phyloP scores from a whole-genome alignment of 306 rosid genomes.

The Arachis stenosperma region DNA sequence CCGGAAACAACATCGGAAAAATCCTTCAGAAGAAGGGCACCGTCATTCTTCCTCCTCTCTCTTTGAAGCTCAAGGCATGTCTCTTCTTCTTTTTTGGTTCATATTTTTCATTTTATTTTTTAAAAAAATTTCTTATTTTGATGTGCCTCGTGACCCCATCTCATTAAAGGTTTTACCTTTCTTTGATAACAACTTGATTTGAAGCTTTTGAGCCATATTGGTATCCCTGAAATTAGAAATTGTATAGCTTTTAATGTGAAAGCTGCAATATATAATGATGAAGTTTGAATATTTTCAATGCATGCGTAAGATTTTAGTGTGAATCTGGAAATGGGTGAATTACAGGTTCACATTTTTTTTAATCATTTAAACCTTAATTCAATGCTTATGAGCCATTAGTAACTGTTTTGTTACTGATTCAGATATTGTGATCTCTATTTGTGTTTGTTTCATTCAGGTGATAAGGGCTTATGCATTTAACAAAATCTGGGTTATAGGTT shows the following conservation, averaged over 20 bases:
- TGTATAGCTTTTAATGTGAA: not conserved
- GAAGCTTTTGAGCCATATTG: slow-evolving; percentile 15
- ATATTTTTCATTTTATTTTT: not conserved
- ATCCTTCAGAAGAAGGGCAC: slow-evolving; percentile 96
- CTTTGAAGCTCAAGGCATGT: slow-evolving; percentile 82
- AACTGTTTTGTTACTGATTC: slow-evolving; percentile 14
- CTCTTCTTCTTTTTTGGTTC: not conserved
- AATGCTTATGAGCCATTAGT: not conserved
- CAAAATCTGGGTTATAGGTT: slow-evolving; percentile 71
- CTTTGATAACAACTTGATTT: slow-evolving; percentile 5
- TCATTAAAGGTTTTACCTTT: slow-evolving; percentile 21
- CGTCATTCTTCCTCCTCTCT: slow-evolving; percentile 91
- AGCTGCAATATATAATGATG: not conserved
- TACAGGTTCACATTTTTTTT: slow-evolving; percentile 12
- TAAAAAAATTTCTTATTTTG: not conserved
- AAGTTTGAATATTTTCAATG: not conserved
- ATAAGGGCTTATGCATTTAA: slow-evolving; percentile 81
- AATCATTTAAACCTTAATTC: not conserved
- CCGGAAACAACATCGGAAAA: slow-evolving; percentile 98
- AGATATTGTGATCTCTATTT: not conserved
- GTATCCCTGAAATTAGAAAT: slow-evolving; percentile 14
- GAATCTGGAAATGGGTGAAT: slow-evolving; percentile 24
- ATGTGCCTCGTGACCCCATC: slow-evolving; percentile 3
- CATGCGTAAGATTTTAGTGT: slow-evolving; percentile 7
- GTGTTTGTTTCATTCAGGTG: slow-evolving; percentile 55